A percentile compares a stretch with the other conserved stretches of the same genome.
Evolutionary conservation across 805 yeast genomes (phyloP).

Genomic region (Lipomyces starkeyi): DNA sequence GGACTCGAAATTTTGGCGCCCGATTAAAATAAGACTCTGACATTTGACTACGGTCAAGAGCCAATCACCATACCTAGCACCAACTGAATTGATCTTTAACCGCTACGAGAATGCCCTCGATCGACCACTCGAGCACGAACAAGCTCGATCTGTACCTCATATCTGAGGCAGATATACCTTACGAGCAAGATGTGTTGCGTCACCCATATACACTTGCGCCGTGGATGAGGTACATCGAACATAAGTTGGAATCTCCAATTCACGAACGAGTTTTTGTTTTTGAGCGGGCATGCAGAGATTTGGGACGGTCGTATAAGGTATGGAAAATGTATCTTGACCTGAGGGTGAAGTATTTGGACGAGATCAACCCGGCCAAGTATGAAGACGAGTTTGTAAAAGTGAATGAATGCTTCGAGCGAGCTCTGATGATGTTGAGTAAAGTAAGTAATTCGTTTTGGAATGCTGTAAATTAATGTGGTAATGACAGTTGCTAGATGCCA

Average conservation of each 20-base stretch:
- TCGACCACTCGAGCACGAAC: neutral
- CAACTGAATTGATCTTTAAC: neutral
- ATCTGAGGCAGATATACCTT: slow-evolving; percentile 54
- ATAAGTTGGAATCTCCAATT: slow-evolving; percentile 42
- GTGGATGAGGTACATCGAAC: slow-evolving; percentile 51
- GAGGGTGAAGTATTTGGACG: slow-evolving; percentile 46
- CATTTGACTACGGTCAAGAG: too few relatives aligned
- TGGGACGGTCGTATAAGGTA: slow-evolving; percentile 57
- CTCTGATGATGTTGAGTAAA: slow-evolving; percentile 52
- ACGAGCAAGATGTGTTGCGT: slow-evolving; percentile 53
- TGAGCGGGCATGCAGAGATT: slow-evolving; percentile 56
- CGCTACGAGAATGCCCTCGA: slow-evolving; percentile 10
- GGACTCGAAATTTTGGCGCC: too few relatives aligned
- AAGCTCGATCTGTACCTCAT: slow-evolving; percentile 26
- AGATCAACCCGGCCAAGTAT: slow-evolving; percentile 45
- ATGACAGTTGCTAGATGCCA: slow-evolving; percentile 47
- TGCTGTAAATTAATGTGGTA: neutral
- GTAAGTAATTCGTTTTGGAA: slow-evolving; percentile 11
- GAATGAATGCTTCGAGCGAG: slow-evolving; percentile 55
- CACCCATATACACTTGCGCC: slow-evolving; percentile 48
- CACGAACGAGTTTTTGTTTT: slow-evolving; percentile 51
- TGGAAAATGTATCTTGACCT: slow-evolving; percentile 60
- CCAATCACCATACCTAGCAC: neutral
- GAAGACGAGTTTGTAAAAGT: slow-evolving; percentile 47
- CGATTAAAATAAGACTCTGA: too few relatives aligned